phyloP scores from a whole-genome alignment of 805 yeast species.

The Candida glaebosa region DNA sequence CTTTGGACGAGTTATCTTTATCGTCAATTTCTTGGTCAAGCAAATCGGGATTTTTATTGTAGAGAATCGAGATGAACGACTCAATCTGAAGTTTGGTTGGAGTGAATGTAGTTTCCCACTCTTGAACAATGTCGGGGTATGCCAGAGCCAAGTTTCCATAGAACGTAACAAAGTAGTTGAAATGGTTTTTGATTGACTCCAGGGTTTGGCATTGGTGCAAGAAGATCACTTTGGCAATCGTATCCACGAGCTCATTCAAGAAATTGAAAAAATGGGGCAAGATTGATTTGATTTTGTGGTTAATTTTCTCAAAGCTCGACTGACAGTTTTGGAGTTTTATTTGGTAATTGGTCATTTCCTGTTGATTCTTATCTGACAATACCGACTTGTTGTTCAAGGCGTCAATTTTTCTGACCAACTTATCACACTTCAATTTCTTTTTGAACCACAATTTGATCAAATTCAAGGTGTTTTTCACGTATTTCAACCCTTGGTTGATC shows the following conservation, averaged over 20 bases:
- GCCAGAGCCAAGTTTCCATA: constrained; percentile 19
- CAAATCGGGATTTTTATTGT: constrained; percentile 34
- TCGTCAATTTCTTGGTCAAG: constrained; percentile 34
- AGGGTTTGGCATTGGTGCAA: constrained; percentile 36
- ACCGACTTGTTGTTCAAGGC: constrained; percentile 31
- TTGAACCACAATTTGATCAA: constrained; percentile 43
- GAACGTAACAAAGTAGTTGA: constrained; percentile 19
- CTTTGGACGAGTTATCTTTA: constrained; percentile 20
- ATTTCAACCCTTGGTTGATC: constrained; percentile 37
- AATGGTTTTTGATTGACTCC: constrained; percentile 19
- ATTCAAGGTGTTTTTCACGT: constrained; percentile 34
- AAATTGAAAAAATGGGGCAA: constrained; percentile 46
- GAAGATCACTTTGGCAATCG: constrained; percentile 35
- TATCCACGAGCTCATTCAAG: constrained; percentile 48
- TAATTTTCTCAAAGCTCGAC: constrained; percentile 29
- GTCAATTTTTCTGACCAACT: constrained; percentile 33
- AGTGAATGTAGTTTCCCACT: constrained; percentile 38
- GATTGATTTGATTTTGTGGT: constrained; percentile 36
- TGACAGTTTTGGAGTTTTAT: constrained; percentile 26
- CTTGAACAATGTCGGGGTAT: constrained; percentile 31
- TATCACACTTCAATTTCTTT: constrained; percentile 40
- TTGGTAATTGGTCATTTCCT: constrained; percentile 29
- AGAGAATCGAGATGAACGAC: constrained; percentile 26
- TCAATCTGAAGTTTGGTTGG: constrained; percentile 37
- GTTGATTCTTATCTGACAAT: constrained; percentile 36